Conservation (phyloP, 2,329 filamentous ascomycete species). For the Monilinia polystroma region DNA sequence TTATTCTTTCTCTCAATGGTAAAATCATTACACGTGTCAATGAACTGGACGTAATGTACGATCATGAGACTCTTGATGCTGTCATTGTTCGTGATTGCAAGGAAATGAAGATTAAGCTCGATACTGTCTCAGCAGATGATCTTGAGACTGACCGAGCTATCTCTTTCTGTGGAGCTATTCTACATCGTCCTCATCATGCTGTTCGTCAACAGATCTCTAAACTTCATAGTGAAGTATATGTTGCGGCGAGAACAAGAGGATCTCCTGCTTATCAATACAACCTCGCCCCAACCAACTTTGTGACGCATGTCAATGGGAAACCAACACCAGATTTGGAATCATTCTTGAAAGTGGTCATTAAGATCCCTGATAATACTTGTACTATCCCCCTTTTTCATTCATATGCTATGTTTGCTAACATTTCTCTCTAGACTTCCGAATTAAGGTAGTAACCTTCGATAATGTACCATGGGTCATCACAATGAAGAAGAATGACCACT, state of each 20-base stretch:
- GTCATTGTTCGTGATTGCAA: constrained; percentile 82
- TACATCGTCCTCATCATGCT: constrained; percentile 92
- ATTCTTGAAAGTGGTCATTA: constrained; percentile 78
- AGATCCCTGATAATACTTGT: constrained; percentile 94
- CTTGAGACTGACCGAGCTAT: constrained; percentile 91
- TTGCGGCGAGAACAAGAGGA: constrained; percentile 80
- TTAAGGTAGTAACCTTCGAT: constrained; percentile 97
- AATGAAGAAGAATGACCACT: constrained; percentile 99
- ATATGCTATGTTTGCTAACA: constrained; percentile 23
- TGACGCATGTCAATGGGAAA: constrained; percentile 90
- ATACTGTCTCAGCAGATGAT: constrained; percentile 83
- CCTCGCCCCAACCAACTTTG: constrained; percentile 93
- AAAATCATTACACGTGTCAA: constrained; percentile 90
- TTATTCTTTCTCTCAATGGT: constrained; percentile 86
- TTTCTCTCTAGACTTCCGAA: constrained; percentile 69
- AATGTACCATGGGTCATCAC: constrained; percentile 99
- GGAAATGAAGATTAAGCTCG: constrained; percentile 73
- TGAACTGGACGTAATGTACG: constrained; percentile 96
- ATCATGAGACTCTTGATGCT: constrained; percentile 77
- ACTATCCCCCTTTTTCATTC: constrained; percentile 39
- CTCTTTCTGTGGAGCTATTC: constrained; percentile 89
- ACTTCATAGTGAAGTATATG: constrained; percentile 93
- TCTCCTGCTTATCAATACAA: constrained; percentile 88
- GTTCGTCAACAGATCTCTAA: constrained; percentile 97
- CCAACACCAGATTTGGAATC: constrained; percentile 77